A percentile compares a stretch with the other conserved stretches of the same genome.
Conservation (phyloP, 768 basidiomycete genomes). For the Porpolomopsis calyptriformis region DNA sequence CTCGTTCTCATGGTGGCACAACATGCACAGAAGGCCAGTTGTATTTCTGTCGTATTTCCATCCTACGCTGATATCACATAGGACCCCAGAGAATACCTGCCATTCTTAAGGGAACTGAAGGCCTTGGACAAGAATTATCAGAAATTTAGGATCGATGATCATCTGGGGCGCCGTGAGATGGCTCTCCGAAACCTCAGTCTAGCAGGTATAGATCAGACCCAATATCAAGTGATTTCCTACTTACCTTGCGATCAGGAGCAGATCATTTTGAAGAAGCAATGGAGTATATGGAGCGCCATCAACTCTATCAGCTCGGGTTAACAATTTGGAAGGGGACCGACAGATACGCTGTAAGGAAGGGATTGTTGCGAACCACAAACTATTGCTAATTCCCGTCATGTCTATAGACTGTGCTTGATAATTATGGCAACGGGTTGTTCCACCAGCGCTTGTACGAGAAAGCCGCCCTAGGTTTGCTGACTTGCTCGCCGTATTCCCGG, state of each 20-base stretch:
- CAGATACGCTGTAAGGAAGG: constrained; percentile 42
- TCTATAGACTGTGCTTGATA: constrained; percentile 50
- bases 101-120: constrained; percentile 86
- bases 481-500: constrained; percentile 1
- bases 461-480: constrained; percentile 66
- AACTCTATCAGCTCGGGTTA: constrained; percentile 65
- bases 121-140: constrained; percentile 75
- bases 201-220: constrained; percentile 41
- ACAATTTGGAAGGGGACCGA: constrained; percentile 62
- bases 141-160: constrained; percentile 84
- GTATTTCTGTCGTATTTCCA: neutral
- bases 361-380: neutral
- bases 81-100: constrained; percentile 97
- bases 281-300: constrained; percentile 68
- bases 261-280: constrained; percentile 72
- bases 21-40: constrained; percentile 81
- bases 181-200: constrained; percentile 66
- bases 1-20: constrained; percentile 94
- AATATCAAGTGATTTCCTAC: neutral
- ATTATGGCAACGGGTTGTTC: constrained; percentile 83
- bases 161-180: constrained; percentile 64
- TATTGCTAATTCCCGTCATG: neutral
- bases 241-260: constrained; percentile 34
- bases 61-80: constrained; percentile 20
- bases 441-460: constrained; percentile 75